Percentiles rank a stretch among this genome's conserved stretches.
These are phyloP conservation scores for Eustoma russellianum DNA, from an alignment of 257 asterid species.

Conservation along the genomic window DNA sequence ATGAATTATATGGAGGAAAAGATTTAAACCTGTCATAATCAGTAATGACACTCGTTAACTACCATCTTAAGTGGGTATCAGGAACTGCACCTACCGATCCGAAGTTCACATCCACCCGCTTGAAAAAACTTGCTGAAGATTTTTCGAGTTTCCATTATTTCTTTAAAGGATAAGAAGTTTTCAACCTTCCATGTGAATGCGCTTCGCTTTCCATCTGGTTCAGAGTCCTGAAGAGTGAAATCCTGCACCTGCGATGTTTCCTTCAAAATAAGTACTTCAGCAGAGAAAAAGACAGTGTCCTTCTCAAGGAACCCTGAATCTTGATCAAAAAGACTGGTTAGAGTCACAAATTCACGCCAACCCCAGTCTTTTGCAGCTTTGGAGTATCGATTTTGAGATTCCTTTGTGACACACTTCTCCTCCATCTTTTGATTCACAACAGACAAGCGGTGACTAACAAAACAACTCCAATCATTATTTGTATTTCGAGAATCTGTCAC, in stretches of 20 bases:
- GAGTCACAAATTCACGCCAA: conserved; percentile 99
- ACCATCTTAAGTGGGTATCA: neutral
- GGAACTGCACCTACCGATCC: conserved; percentile 73
- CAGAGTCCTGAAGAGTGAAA: conserved; percentile 50
- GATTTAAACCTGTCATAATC: conserved; percentile 15
- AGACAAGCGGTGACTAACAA: conserved; percentile 95
- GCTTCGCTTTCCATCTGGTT: conserved; percentile 55
- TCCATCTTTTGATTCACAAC: conserved; percentile 80
- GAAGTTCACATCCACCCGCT: conserved; percentile 99
- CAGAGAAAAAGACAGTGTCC: conserved; percentile 83
- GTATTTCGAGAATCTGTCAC: conserved; percentile 93
- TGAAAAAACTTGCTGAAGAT: conserved; percentile 96
- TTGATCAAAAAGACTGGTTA: conserved; percentile 97
- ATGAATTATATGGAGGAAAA: conserved; percentile 12
- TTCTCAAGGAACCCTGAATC: conserved; percentile 95
- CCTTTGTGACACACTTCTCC: conserved; percentile 90
- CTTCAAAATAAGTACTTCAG: conserved; percentile 96
- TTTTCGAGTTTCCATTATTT: conserved; percentile 96
- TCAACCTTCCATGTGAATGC: conserved; percentile 99
- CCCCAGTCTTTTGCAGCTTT: conserved; percentile 99
- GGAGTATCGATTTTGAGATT: conserved; percentile 97
- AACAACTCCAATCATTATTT: conserved; percentile 92
- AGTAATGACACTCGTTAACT: conserved; percentile 13
- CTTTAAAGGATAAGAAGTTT: conserved; percentile 93
- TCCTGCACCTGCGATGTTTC: conserved; percentile 83